A percentile compares a stretch with the other conserved stretches of the same genome.
Evolutionary conservation across 176 grass and related monocot species (phyloP).

Genomic region (Chrysopogon serrulatus): DNA sequence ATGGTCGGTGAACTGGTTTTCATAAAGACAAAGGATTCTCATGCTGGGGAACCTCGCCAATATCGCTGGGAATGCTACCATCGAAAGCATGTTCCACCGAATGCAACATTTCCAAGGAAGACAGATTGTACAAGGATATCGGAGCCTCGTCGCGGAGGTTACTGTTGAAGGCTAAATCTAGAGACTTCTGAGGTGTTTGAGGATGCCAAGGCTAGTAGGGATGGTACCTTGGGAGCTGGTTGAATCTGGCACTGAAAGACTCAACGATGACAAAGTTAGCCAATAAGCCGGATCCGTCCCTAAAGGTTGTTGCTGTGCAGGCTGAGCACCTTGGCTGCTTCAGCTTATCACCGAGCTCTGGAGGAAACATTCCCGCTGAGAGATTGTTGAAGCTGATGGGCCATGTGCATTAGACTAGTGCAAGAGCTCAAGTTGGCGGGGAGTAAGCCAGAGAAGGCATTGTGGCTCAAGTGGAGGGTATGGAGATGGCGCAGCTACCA

Average conservation of each 20-base stretch:
- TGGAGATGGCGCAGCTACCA: background rate
- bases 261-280: background rate
- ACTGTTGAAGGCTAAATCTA: background rate
- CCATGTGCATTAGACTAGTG: background rate
- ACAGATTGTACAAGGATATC: background rate
- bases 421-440: background rate
- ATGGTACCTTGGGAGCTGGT: background rate
- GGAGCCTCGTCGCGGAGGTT: background rate
- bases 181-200: background rate
- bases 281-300: background rate
- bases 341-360: background rate
- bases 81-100: background rate
- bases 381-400: background rate
- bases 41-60: background rate
- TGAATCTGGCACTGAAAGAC: fast-evolving
- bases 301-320: background rate
- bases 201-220: background rate
- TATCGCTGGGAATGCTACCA: background rate
- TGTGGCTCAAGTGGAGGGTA: background rate
- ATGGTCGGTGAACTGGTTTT: background rate
- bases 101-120: background rate
- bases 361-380: background rate
- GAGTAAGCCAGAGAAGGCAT: background rate
- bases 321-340: background rate
- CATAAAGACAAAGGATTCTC: fast-evolving